A percentile compares a stretch with the other conserved stretches of the same genome.
phyloP scores from a whole-genome alignment of 2,329 filamentous ascomycete genomes.

The Gaeumannomyces sp. region DNA sequence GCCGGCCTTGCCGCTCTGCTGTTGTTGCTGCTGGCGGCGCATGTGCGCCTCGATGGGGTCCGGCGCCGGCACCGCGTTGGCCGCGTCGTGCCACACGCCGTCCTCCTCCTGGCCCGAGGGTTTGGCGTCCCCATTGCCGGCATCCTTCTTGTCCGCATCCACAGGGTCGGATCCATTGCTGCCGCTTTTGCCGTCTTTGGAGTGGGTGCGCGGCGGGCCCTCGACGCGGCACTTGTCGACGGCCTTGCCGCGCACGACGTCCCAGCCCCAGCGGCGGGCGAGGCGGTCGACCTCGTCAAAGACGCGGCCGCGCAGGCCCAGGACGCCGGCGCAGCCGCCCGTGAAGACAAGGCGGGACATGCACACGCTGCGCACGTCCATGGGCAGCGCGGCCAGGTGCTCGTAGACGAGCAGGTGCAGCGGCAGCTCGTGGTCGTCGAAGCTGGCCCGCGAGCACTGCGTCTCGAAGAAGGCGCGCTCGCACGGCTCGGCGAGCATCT shows the following conservation, averaged over 20 bases:
- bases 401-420: constrained; percentile 72
- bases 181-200: constrained; percentile 8
- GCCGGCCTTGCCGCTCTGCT: background rate
- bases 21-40: constrained; percentile 29
- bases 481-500: constrained; percentile 64
- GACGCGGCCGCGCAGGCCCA: constrained; percentile 72
- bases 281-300: constrained; percentile 67
- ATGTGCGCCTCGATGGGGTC: constrained; percentile 56
- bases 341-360: constrained; percentile 86
- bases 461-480: constrained; percentile 68
- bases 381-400: constrained; percentile 65
- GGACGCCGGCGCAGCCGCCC: constrained; percentile 71
- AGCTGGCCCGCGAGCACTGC: constrained; percentile 42
- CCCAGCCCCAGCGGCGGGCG: constrained; percentile 68
- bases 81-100: constrained; percentile 33
- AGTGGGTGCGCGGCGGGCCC: constrained; percentile 17
- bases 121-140: constrained; percentile 17
- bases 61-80: constrained; percentile 38
- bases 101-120: constrained; percentile 13
- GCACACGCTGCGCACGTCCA: constrained; percentile 77
- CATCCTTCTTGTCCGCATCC: background rate
- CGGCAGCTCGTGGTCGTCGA: constrained; percentile 84
- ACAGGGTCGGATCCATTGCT: constrained; percentile 18
- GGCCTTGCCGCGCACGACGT: constrained; percentile 64
- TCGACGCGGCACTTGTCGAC: constrained; percentile 48